Percentiles rank a stretch among this genome's conserved stretches.
These are phyloP conservation scores for Nicotiana benthamiana DNA, from an alignment of 257 asterid genomes.

Conservation along the genomic window DNA sequence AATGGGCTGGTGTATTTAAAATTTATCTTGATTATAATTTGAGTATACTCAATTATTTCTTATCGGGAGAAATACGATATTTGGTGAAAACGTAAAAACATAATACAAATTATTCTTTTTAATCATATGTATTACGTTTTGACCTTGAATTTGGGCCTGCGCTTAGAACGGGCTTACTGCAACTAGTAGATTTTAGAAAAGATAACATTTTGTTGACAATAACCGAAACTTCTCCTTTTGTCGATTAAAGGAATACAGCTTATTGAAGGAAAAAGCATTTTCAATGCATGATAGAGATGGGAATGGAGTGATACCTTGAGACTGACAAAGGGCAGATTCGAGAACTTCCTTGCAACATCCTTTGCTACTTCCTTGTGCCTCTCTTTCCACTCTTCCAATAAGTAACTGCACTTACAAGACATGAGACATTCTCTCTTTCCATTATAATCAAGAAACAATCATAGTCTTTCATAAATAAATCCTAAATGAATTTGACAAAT, in stretches of 20 bases:
- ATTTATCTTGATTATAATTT: no score
- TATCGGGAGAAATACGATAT: no score
- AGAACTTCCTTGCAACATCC: conserved; percentile 39
- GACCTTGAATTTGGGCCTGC: no score
- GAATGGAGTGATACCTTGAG: conserved; percentile 46
- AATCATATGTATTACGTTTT: no score
- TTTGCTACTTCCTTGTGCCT: conserved; percentile 28
- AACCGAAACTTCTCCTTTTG: neutral
- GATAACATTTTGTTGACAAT: neutral
- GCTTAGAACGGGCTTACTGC: no score
- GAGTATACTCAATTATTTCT: no score
- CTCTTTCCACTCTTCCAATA: conserved; percentile 81
- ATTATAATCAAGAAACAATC: neutral
- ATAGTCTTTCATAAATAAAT: neutral
- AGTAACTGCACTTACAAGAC: conserved; percentile 50
- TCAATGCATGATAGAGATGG: conserved; percentile 4
- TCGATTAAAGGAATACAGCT: neutral
- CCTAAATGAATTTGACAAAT: neutral
- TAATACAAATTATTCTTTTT: no score
- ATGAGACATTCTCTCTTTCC: conserved; percentile 3
- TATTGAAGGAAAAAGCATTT: neutral
- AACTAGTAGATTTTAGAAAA: neutral
- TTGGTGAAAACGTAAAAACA: no score
- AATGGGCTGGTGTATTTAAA: no score
- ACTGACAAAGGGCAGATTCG: conserved; percentile 35